Conservation (phyloP, 345 rosid genomes). For the Eucalyptus cloeziana region DNA sequence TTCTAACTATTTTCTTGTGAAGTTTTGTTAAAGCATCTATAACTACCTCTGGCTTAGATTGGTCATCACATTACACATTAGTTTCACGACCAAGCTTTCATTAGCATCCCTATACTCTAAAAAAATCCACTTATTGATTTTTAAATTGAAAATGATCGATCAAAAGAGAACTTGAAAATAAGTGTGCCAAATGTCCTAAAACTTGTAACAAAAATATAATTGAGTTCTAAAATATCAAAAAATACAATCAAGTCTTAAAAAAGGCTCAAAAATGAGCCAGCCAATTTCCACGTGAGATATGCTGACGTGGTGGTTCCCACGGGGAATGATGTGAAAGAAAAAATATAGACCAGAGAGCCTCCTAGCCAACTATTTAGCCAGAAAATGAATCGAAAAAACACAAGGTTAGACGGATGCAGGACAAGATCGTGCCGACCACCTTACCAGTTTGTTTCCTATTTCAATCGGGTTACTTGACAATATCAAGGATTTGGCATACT, state of each 20-base stretch:
- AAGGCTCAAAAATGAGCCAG: fast-evolving
- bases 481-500: too few relatives aligned
- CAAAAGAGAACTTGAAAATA: neutral
- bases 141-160: neutral
- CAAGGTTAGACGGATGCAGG: too few relatives aligned
- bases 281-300: too few relatives aligned
- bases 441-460: too few relatives aligned
- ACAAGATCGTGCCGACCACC: too few relatives aligned
- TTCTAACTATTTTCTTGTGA: neutral
- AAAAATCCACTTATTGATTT: neutral
- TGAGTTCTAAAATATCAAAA: neutral
- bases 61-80: neutral
- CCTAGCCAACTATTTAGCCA: too few relatives aligned
- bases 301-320: too few relatives aligned
- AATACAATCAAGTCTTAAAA: too few relatives aligned
- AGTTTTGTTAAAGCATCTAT: neutral
- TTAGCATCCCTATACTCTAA: neutral
- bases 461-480: too few relatives aligned
- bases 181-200: fast-evolving
- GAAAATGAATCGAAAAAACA: too few relatives aligned
- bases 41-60: neutral
- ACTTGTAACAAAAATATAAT: fast-evolving
- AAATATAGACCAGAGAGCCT: too few relatives aligned
- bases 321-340: too few relatives aligned
- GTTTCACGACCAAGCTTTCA: neutral